These are phyloP conservation scores for Cyberlindnera meyerae DNA, from an alignment of 805 yeast genomes.

Conservation along the genomic window DNA sequence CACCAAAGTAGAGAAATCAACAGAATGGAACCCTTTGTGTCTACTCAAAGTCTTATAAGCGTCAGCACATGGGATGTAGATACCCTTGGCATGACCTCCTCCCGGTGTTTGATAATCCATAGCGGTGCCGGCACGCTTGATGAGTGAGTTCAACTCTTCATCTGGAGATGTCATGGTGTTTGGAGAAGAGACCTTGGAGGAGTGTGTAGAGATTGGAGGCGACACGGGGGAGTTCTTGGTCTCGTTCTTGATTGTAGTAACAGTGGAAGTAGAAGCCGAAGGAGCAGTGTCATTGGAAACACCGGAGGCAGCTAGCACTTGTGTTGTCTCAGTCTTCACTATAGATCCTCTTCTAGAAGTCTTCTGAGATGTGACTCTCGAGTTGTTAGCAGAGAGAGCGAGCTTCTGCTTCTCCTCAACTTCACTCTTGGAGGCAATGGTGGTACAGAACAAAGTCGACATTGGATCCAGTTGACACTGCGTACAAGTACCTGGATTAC, in stretches of 20 bases:
- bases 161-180: slow-evolving; percentile 14
- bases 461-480: slow-evolving; percentile 85
- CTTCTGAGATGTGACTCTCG: slow-evolving; percentile 4
- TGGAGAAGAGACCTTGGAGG: slow-evolving; percentile 28
- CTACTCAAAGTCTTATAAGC: slow-evolving; percentile 84
- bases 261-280: background rate
- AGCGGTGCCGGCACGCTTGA: slow-evolving; percentile 8
- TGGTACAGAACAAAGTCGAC: slow-evolving; percentile 84
- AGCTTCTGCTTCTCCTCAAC: slow-evolving; percentile 13
- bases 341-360: slow-evolving; percentile 7
- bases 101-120: slow-evolving; percentile 11
- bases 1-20: slow-evolving; percentile 69
- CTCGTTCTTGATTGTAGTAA: slow-evolving; percentile 1
- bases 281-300: background rate
- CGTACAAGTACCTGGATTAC: slow-evolving; percentile 81
- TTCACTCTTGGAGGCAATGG: slow-evolving; percentile 54
- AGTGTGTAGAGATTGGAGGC: slow-evolving; percentile 23
- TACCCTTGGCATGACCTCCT: slow-evolving; percentile 28
- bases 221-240: slow-evolving; percentile 25
- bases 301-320: too few relatives aligned
- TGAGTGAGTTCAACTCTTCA: slow-evolving; percentile 24
- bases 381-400: slow-evolving; percentile 5
- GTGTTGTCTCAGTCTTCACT: background rate
- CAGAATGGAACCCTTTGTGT: slow-evolving; percentile 69
- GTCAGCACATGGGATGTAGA: slow-evolving; percentile 83